Base-by-base conservation (phyloP, 106 monocot species). In the Chionographis japonica region DNA sequence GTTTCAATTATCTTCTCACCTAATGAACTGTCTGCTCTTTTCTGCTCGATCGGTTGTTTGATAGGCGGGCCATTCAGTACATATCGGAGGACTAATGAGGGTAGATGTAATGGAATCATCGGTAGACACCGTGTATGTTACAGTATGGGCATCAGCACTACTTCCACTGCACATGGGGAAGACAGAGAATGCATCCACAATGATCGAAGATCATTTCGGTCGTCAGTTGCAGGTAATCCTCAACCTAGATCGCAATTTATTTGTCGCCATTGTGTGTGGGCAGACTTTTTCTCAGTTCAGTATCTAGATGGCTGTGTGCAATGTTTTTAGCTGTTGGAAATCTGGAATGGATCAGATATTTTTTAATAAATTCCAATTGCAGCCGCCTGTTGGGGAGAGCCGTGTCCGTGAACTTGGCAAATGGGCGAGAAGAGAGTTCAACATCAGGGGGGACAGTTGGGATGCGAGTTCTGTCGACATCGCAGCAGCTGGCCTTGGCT, bases 121-220 rank as follows among this genome's bases (percentile, higher is more conserved):
- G 13, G 80, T 77, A 12, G 82, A 79, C 3, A 76, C 89, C 7
- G 75, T 86, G 19, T 97, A 97, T 58, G 37, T 97, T 58, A 97
- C 97, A 20, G 85, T 97, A 37, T 97, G 92, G 92, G 97, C 97
- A 61, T 97, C 97, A 40, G 63, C 84, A 27, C 83, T 89, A 60
- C 86, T 97, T 52, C 92, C 97, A 41, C 89, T 97, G 39, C 97
- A 97, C 78, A 92, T 97, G 97, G 97, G 97, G 38, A 92, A 85
- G 78, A 83, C 76, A 19, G 89, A 89, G 49, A 84, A 89, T 37
- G 76, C 89, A 14, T 78, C 80, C 52, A 54, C 67, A 43, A 78
- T 97, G 80, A 73, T 81, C 9, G 80, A 85, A 77, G 73, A 85
- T 42, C 97, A 97, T 67, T 89, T 97, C 77, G 97, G 97, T 55